Evolutionary conservation across 371 early-diverging fungal genomes (phyloP).

Genomic region (Saksenaea oblongispora): DNA sequence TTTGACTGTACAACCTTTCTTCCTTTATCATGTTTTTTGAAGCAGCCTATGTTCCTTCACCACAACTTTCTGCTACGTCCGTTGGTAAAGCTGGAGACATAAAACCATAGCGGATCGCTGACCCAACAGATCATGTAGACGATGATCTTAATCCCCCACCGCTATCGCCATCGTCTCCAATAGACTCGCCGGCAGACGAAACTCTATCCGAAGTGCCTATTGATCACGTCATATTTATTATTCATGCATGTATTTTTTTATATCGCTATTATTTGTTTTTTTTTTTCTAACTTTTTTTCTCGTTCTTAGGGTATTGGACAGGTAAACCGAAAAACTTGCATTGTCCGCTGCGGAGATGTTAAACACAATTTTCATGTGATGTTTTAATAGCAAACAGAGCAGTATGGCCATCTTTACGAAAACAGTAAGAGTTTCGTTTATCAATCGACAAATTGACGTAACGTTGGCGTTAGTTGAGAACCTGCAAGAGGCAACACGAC

Average conservation of each 20-base stretch:
- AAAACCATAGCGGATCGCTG: no score
- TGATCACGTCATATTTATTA: slow-evolving; percentile 57
- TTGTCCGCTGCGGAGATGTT: not conserved
- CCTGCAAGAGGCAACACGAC: slow-evolving; percentile 55
- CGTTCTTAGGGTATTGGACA: slow-evolving; percentile 63
- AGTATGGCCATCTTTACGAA: slow-evolving; percentile 52
- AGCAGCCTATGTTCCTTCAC: slow-evolving; percentile 46
- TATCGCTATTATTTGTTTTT: not conserved
- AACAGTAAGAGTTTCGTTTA: not conserved
- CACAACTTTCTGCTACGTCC: slow-evolving; percentile 31
- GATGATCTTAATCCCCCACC: slow-evolving; percentile 13
- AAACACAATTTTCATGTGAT: not conserved
- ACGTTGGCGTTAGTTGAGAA: slow-evolving; percentile 57
- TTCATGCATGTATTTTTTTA: slow-evolving; percentile 45
- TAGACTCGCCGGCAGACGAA: slow-evolving; percentile 15
- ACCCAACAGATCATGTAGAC: no score
- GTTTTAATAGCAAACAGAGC: slow-evolving; percentile 53
- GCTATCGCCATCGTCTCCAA: slow-evolving; percentile 9
- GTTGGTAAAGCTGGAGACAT: no score
- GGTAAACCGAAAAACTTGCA: slow-evolving; percentile 20
- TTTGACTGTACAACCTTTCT: not conserved
- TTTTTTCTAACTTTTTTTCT: not conserved
- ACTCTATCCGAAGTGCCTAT: slow-evolving; percentile 31
- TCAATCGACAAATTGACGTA: no score
- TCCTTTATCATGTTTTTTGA: slow-evolving; percentile 45